These are phyloP conservation scores for Corylus americana DNA, from an alignment of 306 rosid genomes.

Conservation along the genomic window DNA sequence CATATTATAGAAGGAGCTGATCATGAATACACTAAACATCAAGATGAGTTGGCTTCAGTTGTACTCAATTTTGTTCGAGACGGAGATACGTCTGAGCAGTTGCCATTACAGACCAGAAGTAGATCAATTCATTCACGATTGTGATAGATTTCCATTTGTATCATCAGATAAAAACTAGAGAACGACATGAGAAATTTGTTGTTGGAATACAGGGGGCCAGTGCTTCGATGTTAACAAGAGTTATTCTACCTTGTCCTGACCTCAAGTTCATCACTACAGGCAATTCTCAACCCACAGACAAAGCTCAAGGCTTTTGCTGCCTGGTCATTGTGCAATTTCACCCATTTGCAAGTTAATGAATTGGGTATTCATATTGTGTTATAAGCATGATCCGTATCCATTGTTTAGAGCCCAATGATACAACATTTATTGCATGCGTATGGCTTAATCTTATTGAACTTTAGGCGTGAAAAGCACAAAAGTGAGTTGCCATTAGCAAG, in stretches of 20 bases:
- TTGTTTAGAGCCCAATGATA: no score
- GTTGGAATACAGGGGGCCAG: no score
- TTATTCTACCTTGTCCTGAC: neutral
- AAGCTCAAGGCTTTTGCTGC: neutral
- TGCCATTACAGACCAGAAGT: slow-evolving; percentile 19
- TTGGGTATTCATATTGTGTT: neutral
- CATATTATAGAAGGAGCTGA: slow-evolving; percentile 75
- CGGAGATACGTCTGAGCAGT: slow-evolving; percentile 26
- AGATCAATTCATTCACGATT: slow-evolving; percentile 46
- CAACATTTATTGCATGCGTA: no score
- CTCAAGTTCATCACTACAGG: neutral
- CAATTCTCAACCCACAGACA: neutral
- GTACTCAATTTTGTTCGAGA: slow-evolving; percentile 60
- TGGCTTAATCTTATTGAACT: no score
- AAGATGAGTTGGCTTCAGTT: slow-evolving; percentile 55
- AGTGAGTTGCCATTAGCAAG: no score
- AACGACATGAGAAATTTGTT: neutral
- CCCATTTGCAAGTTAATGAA: neutral
- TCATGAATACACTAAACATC: slow-evolving; percentile 68
- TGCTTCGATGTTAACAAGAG: neutral
- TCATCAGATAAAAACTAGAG: neutral
- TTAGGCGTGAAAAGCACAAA: no score
- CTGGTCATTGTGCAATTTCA: neutral
- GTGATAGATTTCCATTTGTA: slow-evolving; percentile 21
- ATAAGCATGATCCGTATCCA: neutral